These are phyloP conservation scores for Haplosporangium sp. DNA, from an alignment of 371 early-diverging fungal species.

Conservation along the genomic window DNA sequence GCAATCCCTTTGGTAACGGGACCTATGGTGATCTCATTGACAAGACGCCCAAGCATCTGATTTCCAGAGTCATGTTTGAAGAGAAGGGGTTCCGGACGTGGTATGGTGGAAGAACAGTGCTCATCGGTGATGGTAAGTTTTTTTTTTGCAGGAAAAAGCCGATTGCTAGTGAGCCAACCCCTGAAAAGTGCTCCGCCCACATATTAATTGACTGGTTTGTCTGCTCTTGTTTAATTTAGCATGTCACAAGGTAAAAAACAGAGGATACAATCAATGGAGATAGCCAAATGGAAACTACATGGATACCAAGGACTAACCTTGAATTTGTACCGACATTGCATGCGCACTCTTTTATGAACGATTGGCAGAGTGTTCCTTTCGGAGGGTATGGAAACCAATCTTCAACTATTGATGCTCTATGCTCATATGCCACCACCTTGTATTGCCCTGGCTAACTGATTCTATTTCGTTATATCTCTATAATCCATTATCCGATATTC, in stretches of 20 bases:
- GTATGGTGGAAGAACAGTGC: constrained; percentile 50
- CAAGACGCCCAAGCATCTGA: constrained; percentile 33
- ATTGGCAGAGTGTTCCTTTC: constrained; percentile 46
- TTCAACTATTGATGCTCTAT: neutral
- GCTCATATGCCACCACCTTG: neutral
- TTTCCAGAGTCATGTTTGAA: constrained; percentile 53
- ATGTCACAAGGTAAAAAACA: constrained; percentile 48
- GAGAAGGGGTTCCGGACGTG: constrained; percentile 50
- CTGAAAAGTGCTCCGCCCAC: neutral
- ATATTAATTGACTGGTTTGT: neutral
- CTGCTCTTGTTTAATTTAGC: constrained; percentile 9
- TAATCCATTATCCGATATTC: neutral
- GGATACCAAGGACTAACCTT: neutral
- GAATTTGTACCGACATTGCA: neutral
- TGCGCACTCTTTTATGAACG: neutral
- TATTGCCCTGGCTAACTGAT: neutral
- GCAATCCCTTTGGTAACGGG: constrained; percentile 44
- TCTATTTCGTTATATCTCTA: neutral
- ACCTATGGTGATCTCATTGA: constrained; percentile 51
- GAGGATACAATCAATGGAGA: too few species aligned
- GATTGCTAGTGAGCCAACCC: neutral
- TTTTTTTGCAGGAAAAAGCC: neutral
- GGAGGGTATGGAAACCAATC: constrained; percentile 33
- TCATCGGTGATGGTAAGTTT: constrained; percentile 51
- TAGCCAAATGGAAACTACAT: too few species aligned